Evolutionary conservation across 768 basidiomycete genomes (phyloP).

Genomic region (Crassisporium funariophilum): DNA sequence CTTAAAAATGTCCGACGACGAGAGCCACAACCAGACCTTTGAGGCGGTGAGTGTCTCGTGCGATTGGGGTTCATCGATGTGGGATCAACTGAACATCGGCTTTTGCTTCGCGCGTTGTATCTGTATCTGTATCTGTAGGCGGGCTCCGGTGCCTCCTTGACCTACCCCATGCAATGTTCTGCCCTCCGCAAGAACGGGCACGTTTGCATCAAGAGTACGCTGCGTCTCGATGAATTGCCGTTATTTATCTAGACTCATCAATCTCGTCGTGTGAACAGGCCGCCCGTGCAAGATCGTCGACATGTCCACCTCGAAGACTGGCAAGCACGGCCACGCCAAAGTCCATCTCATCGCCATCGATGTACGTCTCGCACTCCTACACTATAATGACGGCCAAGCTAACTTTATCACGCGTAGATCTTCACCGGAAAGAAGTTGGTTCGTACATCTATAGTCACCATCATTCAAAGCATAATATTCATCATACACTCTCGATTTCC

Average conservation of each 20-base stretch:
- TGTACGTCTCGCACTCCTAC: conserved; percentile 51
- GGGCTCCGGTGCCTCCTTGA: conserved; percentile 72
- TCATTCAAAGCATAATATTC: background rate
- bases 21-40: conserved; percentile 83
- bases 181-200: conserved; percentile 91
- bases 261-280: conserved; percentile 37
- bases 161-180: conserved; percentile 93
- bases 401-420: conserved; percentile 57
- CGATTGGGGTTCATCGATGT: no score
- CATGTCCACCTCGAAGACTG: conserved; percentile 99
- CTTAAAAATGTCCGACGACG: conserved; percentile 84
- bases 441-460: conserved; percentile 33
- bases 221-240: background rate
- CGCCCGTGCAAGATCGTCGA: conserved; percentile 99
- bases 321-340: conserved; percentile 99
- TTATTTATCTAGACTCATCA: conserved; percentile 6
- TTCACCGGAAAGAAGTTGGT: conserved; percentile 98
- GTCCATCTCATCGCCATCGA: conserved; percentile 97
- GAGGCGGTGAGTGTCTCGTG: conserved; percentile 59
- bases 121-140: no score
- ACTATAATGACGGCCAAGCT: conserved; percentile 13
- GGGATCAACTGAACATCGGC: no score
- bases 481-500: background rate
- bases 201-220: conserved; percentile 90
- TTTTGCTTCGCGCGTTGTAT: no score